Evolutionary conservation across 805 yeast species (phyloP).

Genomic region (Maudiozyma turicensis): DNA sequence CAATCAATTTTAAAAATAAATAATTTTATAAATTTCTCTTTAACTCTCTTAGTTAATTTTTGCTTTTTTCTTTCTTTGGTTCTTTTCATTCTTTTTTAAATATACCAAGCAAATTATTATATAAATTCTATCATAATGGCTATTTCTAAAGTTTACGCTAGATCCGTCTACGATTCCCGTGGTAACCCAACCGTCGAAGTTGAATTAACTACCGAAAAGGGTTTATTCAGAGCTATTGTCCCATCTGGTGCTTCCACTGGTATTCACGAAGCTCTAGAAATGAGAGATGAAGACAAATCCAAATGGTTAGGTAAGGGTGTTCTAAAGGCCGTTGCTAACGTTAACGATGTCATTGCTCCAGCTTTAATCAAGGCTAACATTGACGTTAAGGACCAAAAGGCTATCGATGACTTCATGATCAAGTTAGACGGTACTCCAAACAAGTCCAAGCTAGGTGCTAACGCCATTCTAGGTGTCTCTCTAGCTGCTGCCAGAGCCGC

Average conservation of each 20-base stretch:
- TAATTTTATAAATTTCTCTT: neutral
- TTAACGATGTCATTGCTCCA: constrained; percentile 90
- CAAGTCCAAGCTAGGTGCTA: constrained; percentile 97
- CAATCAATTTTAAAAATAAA: too few species aligned
- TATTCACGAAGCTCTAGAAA: constrained; percentile 95
- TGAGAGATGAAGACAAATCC: constrained; percentile 95
- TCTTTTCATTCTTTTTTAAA: neutral
- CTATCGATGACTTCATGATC: constrained; percentile 77
- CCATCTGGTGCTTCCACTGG: constrained; percentile 99
- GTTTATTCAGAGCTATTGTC: constrained; percentile 92
- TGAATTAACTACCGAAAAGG: constrained; percentile 85
- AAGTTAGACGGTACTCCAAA: constrained; percentile 92
- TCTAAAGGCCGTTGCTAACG: constrained; percentile 90
- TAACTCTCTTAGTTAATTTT: neutral
- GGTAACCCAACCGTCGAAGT: constrained; percentile 99
- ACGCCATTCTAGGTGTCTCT: constrained; percentile 97
- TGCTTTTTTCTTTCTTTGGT: constrained; percentile 1
- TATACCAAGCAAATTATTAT: constrained; percentile 15
- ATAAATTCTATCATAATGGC: constrained; percentile 45
- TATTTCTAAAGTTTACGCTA: constrained; percentile 78
- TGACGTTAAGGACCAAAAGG: constrained; percentile 79
- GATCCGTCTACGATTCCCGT: constrained; percentile 98
- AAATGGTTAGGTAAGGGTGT: constrained; percentile 99
- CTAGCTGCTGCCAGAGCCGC: constrained; percentile 96
- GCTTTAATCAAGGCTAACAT: constrained; percentile 73